Conservation (phyloP, 1,139 yeast genomes). For the Sugiyamaella neomexicana region DNA sequence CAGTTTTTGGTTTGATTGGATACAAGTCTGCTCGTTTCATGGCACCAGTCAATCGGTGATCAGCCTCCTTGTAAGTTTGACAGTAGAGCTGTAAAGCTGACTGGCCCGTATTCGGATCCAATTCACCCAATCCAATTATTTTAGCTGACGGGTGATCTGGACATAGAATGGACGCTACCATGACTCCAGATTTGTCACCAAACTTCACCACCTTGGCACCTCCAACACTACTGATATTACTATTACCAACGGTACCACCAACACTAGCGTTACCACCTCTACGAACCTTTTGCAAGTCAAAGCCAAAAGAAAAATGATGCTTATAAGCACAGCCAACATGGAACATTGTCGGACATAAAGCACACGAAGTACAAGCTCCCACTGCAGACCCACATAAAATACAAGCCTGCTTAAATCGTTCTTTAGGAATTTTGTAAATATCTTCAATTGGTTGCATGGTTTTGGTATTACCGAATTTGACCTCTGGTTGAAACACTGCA, state of each 20-base stretch:
- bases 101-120: constrained; percentile 30
- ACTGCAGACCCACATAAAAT: constrained; percentile 44
- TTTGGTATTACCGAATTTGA: constrained; percentile 46
- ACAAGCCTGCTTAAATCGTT: constrained; percentile 39
- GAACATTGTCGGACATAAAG: constrained; percentile 42
- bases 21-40: constrained; percentile 25
- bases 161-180: constrained; percentile 41
- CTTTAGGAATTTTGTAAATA: constrained; percentile 32
- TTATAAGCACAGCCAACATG: constrained; percentile 70
- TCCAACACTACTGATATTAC: too few relatives aligned
- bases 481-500: constrained; percentile 54
- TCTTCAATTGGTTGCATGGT: constrained; percentile 49
- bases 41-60: constrained; percentile 30
- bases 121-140: constrained; percentile 25
- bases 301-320: constrained; percentile 37
- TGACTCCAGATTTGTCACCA: constrained; percentile 41
- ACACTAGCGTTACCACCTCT: constrained; percentile 18
- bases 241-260: neutral
- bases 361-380: constrained; percentile 50
- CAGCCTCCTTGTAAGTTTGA: constrained; percentile 33
- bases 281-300: constrained; percentile 32
- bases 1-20: neutral
- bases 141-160: constrained; percentile 27
- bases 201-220: constrained; percentile 38
- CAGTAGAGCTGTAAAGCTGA: constrained; percentile 38